phyloP scores from a whole-genome alignment of 139 green algal genomes.

The Chlamydomonas applanata region DNA sequence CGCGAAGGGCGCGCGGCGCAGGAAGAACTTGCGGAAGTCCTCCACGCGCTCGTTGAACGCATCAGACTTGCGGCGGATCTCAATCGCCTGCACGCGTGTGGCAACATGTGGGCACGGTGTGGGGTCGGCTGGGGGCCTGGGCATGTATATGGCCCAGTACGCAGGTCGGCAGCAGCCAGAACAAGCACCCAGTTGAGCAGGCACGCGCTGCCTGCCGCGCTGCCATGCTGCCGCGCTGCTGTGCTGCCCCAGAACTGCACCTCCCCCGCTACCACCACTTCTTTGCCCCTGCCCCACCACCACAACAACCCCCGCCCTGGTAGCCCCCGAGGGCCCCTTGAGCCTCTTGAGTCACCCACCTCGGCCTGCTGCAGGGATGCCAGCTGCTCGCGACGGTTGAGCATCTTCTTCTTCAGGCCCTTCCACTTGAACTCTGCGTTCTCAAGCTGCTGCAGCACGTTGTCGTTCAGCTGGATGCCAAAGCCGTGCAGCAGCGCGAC shows the following conservation, averaged over 20 bases:
- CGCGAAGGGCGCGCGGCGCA: conserved; percentile 69
- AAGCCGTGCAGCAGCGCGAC: conserved; percentile 68
- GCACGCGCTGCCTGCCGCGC: too few relatives aligned
- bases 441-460: conserved; percentile 62
- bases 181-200: too few relatives aligned
- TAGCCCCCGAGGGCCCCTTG: too few relatives aligned
- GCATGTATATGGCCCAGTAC: too few relatives aligned
- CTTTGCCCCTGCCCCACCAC: too few relatives aligned
- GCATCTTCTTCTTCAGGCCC: conserved; percentile 86
- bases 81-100: conserved; percentile 72
- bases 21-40: conserved; percentile 80
- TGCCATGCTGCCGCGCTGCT: too few relatives aligned
- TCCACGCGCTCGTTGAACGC: conserved; percentile 76
- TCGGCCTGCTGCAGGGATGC: conserved; percentile 69
- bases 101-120: too few relatives aligned
- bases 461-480: conserved; percentile 62
- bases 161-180: too few relatives aligned
- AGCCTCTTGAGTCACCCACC: not conserved
- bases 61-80: conserved; percentile 79
- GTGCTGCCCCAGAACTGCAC: too few relatives aligned
- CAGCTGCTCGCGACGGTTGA: conserved; percentile 73
- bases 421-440: conserved; percentile 61
- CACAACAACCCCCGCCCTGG: too few relatives aligned
- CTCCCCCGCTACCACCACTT: too few relatives aligned
- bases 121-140: too few relatives aligned